Evolutionary conservation across 2,329 filamentous ascomycete genomes (phyloP).

Genomic region (Conoideocrella luteorostrata): DNA sequence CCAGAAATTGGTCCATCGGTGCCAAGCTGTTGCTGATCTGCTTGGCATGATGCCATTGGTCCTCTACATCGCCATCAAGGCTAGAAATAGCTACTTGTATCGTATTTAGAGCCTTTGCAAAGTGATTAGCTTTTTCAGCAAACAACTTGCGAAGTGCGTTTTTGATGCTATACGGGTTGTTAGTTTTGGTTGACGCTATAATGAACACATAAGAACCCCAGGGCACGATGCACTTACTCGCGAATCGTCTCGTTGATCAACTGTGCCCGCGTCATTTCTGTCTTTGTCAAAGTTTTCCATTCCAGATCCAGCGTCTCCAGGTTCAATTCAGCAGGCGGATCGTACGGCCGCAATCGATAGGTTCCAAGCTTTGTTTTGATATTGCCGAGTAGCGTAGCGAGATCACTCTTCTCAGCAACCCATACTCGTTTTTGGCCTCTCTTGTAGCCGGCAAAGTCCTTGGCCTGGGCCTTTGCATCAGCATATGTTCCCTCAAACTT

Average conservation of each 20-base stretch:
- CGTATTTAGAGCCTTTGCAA: slow-evolving; percentile 89
- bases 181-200: slow-evolving; percentile 15
- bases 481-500: slow-evolving; percentile 86
- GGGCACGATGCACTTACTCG: slow-evolving; percentile 55
- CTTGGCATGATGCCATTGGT: slow-evolving; percentile 82
- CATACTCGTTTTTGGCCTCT: slow-evolving; percentile 83
- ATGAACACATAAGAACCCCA: not conserved
- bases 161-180: slow-evolving; percentile 63
- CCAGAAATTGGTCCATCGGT: slow-evolving; percentile 85
- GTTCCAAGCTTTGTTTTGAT: slow-evolving; percentile 98
- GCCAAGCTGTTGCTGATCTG: slow-evolving; percentile 78
- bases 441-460: slow-evolving; percentile 83
- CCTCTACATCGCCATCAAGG: slow-evolving; percentile 94
- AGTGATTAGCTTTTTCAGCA: slow-evolving; percentile 97
- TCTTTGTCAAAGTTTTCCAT: slow-evolving; percentile 72
- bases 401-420: slow-evolving; percentile 96
- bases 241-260: slow-evolving; percentile 97
- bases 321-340: slow-evolving; percentile 77
- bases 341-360: slow-evolving; percentile 84
- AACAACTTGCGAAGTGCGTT: slow-evolving; percentile 88
- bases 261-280: slow-evolving; percentile 84
- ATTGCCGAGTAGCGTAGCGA: slow-evolving; percentile 88
- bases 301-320: slow-evolving; percentile 75
- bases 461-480: slow-evolving; percentile 83
- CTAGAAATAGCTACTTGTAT: slow-evolving; percentile 92